Evolutionary conservation across 495 filamentous ascomycete genomes (phyloP), one percentile per base, ranked within the genome.

Genomic region (Xylaria bambusicola): DNA sequence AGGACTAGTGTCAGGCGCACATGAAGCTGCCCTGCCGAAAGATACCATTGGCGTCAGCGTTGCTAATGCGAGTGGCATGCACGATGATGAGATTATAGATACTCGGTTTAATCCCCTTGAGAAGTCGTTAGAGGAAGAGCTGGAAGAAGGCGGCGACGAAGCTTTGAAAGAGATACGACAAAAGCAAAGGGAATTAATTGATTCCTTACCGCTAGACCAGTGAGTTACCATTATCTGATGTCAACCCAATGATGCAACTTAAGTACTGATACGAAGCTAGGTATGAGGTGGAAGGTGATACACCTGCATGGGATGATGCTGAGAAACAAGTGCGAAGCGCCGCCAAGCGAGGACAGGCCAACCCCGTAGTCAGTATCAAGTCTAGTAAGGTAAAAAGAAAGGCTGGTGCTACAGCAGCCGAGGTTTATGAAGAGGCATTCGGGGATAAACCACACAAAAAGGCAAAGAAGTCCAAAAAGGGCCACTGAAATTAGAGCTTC

Each of bases 201-300:
- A 96, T 77, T 86, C 91, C 62, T 74, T 98, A 42, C 92, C 92
- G 31, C 78, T 98, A 42, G 91, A 95, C 62, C 84, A 88, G 87
- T 97, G 84, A 87, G 88, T 75, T 44, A n/a, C n/a, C 45, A 49
- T 41, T 52, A 54, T 58, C 38, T 56, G 23, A 21, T 56, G 7
- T 36, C 50, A 26, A 24, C 17, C n/a, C 47, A 23, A 46, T 33
- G 57, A 15, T n/a, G n/a, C n/a, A n/a, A 46, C 27, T n/a, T 49
- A 61, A 41, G 42, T 73, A 73, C 74, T 75, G 68, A 52, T 66
- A 71, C 4, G 6, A 7, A 42, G 38, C 59, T 73, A 92, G 91
- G 76, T 94, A 92, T 69, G 89, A 90, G 74, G 89, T 93, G 59
- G 86, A 87, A 29, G 84, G 86, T 51, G 89, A 86, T 24, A 77